Conservation (phyloP, 2,329 filamentous ascomycete species). For the Aspergillus pseudonomiae region DNA sequence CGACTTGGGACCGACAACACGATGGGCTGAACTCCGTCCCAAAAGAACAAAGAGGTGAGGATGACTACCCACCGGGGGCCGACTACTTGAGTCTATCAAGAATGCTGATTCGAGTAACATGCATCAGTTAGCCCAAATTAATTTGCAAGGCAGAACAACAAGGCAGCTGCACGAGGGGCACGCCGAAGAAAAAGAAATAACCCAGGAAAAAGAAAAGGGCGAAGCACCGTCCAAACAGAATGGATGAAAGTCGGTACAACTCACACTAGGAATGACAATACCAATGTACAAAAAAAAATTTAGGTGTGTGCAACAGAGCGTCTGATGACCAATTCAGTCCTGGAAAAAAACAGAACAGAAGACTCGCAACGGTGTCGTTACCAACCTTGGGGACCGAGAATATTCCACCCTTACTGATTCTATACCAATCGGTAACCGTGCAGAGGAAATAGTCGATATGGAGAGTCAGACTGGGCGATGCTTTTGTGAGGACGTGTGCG, state of each 20-base stretch:
- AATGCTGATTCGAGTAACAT: constrained; percentile 14
- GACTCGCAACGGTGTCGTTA: constrained; percentile 9
- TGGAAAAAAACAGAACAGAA: constrained; percentile 8
- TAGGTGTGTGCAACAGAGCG: constrained; percentile 8
- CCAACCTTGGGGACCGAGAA: constrained; percentile 9
- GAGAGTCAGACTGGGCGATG: constrained; percentile 32
- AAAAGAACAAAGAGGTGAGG: not conserved
- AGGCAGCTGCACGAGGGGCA: constrained; percentile 17
- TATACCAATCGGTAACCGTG: constrained; percentile 19
- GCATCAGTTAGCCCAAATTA: constrained; percentile 18
- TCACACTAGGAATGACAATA: constrained; percentile 9
- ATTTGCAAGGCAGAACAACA: constrained; percentile 13
- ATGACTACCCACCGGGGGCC: not conserved
- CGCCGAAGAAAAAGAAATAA: constrained; percentile 11
- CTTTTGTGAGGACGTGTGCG: constrained; percentile 28
- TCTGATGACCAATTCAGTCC: constrained; percentile 18
- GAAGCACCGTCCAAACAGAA: constrained; percentile 12
- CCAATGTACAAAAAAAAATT: not conserved
- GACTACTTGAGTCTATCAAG: constrained; percentile 15
- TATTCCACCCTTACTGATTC: constrained; percentile 18
- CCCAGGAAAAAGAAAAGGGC: constrained; percentile 10
- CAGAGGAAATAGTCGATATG: constrained; percentile 29
- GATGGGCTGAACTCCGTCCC: not conserved
- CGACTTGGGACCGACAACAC: not conserved
- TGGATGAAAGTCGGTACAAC: constrained; percentile 10